Base-by-base conservation (phyloP, 306 rosid genomes). In the Luffa aegyptiaca region DNA sequence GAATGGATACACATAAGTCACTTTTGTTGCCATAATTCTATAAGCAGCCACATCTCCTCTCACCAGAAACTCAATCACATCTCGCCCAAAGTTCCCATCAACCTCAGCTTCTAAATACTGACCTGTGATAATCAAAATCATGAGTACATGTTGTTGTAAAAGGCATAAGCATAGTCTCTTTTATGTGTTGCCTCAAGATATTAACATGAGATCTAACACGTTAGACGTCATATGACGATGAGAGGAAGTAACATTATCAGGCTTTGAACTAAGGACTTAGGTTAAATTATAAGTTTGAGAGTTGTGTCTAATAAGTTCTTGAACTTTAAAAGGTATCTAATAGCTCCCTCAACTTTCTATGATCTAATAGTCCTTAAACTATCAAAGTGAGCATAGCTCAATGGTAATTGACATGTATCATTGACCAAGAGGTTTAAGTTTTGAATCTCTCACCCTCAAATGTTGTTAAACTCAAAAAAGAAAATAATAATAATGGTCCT, bases 51-150 rank as follows among this genome's bases (percentile, higher is more conserved):
- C 88, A 74, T 95, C 96, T 76, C 90, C 91, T 89, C 82, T 91
- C 91, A 95, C 97, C 90, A 95, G 81, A 81, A 95, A 91, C 88
- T 95, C 99, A 21, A 95, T 73, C 70, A 95, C 88, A 37, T 95
- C 99, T 83, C 89, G 80, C 5, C 86, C 93, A 79, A 95, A 93
- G 68, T 93, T 91, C 75, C 96, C 99, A 82, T 92, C 97, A 49
- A 95, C 90, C 86, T 95, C 97, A 7, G 97, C 99, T 88, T 72
- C 89, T 65, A 95, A 74, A 89, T 93, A 93, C 79, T 91, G 83
- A 5, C 96, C 97, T 92, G 89, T 48, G 53, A 17, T 65, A 80
- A 68, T 78, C 68, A 17, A 59, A 80, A 68, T 78, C 68, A 79
- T 26, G 18, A 53, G 53, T 42, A 8, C 6, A 37, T 68, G 51